Evolutionary conservation across 176 grass and related monocot genomes (phyloP), one percentile per base, ranked within the genome.

Genomic region (Oryza glaberrima): DNA sequence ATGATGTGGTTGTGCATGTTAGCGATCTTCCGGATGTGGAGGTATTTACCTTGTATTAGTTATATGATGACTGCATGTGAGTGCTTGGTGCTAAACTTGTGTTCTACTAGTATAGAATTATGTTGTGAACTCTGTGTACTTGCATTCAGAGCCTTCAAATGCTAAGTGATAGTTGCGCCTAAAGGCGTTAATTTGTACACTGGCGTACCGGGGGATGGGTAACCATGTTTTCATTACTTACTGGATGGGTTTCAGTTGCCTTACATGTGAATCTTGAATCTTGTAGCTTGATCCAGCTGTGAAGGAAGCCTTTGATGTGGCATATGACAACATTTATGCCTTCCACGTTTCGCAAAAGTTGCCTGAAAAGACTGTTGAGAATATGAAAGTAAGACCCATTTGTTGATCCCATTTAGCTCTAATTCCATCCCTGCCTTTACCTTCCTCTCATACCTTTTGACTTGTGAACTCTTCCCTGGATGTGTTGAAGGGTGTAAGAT

Each of bases 261-360:
- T 90, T 77, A 86, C 34, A 13, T 90, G 69, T n/a, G 67, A 26
- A 26, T 26, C 26, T 26, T 46, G 70, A 69, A 60, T 34, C 68
- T 36, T 93, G 73, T 83, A 98, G 96, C 91, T 95, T 94, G 96
- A 98, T 84, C 93, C 93, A 78, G 89, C 78, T 75, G 91, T 98
- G 47, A 94, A 90, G 83, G 85, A 94, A 92, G 87, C 96, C 87
- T 98, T 98, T 22, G 89, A 98, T 44, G 89, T 98, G 76, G 96
- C 96, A 35, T 98, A 98, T 82, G 81, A 93, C 43, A 98, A 98
- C 84, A 98, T 98, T 65, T 98, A 98, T 87, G 93, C 93, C 81
- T 98, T 98, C 81, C 96, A 98, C 87, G 82, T 69, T 76, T 86
- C 91, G 13, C 96, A 98, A 89, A 98, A 85, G 77, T 32, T 85